A percentile compares a stretch with the other conserved stretches of the same genome.
Conservation (phyloP, 2,329 filamentous ascomycete genomes). For the Ramichloridium luteum region DNA sequence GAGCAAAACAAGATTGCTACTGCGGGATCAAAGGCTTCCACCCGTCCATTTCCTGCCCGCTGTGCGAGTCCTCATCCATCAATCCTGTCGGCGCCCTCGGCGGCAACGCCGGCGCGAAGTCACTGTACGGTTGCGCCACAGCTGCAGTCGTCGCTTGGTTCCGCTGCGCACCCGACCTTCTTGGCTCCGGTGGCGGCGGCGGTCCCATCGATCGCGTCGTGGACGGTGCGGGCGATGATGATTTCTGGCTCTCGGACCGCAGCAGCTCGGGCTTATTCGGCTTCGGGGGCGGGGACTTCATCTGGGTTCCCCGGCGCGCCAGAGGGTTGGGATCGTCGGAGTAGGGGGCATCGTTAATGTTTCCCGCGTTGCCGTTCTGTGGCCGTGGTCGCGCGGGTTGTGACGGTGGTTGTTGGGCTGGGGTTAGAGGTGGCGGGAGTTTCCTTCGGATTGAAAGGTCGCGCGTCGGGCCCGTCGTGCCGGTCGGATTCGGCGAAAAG, state of each 20-base stretch:
- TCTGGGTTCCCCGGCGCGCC: slow-evolving; percentile 17
- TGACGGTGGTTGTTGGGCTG: slow-evolving; percentile 2
- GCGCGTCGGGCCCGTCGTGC: slow-evolving; percentile 3
- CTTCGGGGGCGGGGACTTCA: slow-evolving; percentile 26
- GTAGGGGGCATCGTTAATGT: slow-evolving; percentile 5
- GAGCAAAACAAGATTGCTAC: no score
- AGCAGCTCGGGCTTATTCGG: slow-evolving; percentile 24
- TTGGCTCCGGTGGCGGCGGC: slow-evolving; percentile 14
- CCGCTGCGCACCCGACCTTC: no score
- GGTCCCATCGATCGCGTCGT: slow-evolving; percentile 10
- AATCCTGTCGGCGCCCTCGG: slow-evolving; percentile 16
- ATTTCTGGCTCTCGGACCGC: slow-evolving; percentile 16
- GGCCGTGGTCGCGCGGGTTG: background rate
- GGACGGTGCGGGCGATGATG: slow-evolving; percentile 10
- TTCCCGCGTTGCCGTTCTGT: slow-evolving; percentile 7
- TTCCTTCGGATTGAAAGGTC: slow-evolving; percentile 8
- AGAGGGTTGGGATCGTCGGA: slow-evolving; percentile 6
- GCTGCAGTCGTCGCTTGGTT: slow-evolving; percentile 5
- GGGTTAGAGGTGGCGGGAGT: slow-evolving; percentile 9
- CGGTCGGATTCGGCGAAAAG: slow-evolving; percentile 9
- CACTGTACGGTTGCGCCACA: slow-evolving; percentile 4
- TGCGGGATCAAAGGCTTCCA: slow-evolving; percentile 23
- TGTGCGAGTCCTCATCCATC: slow-evolving; percentile 19
- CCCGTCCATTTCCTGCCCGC: slow-evolving; percentile 15
- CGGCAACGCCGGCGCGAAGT: slow-evolving; percentile 15